phyloP scores from a whole-genome alignment of 257 asterid genomes.

The Fraxinus pennsylvanica region DNA sequence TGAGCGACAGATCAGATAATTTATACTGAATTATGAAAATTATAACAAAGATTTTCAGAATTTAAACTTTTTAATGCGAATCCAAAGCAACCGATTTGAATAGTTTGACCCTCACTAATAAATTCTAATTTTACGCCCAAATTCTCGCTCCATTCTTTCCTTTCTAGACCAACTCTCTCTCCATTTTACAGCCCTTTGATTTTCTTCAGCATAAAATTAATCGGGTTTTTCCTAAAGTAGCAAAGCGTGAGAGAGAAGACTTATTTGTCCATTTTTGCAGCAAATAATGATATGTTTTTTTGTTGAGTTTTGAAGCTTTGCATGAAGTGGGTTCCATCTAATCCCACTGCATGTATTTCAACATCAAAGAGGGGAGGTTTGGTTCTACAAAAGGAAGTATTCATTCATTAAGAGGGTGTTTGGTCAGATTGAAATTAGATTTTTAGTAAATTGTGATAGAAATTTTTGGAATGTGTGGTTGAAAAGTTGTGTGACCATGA shows the following conservation, averaged over 20 bases:
- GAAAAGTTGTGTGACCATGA: no score
- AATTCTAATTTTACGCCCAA: constrained; percentile 55
- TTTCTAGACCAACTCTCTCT: constrained; percentile 44
- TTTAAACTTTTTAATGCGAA: constrained; percentile 42
- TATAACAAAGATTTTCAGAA: constrained; percentile 21
- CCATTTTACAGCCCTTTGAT: constrained; percentile 19
- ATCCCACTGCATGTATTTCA: constrained; percentile 28
- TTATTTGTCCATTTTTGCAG: constrained; percentile 38
- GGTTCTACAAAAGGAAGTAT: no score
- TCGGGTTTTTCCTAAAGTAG: constrained; percentile 30
- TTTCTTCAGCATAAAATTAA: constrained; percentile 17
- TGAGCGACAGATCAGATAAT: constrained; percentile 55
- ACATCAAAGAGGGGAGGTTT: background rate
- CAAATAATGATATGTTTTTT: constrained; percentile 30
- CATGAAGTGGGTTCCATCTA: constrained; percentile 28
- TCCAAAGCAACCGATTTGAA: constrained; percentile 58
- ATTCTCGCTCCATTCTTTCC: constrained; percentile 51
- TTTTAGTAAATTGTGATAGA: no score
- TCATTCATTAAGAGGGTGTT: no score
- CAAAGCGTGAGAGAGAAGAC: constrained; percentile 33
- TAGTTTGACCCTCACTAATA: constrained; percentile 36
- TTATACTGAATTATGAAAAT: constrained; percentile 22
- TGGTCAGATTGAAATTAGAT: no score
- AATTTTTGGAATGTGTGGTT: no score
- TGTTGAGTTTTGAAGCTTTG: constrained; percentile 12